phyloP scores from a whole-genome alignment of 2,329 filamentous ascomycete species.

The Daldinia eschscholtzii region DNA sequence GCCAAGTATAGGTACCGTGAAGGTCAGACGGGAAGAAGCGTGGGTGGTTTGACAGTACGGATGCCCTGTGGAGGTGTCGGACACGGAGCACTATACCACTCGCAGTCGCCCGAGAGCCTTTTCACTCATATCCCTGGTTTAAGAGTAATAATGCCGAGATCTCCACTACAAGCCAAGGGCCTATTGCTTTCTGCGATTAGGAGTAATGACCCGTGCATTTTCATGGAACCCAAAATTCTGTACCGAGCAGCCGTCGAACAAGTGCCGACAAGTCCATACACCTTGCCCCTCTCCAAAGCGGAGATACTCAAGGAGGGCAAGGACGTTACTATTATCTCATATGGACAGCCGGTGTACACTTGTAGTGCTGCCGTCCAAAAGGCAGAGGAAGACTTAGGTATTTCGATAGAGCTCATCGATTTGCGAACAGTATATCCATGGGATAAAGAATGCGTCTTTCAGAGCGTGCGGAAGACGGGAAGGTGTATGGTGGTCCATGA shows the following conservation, averaged over 20 bases:
- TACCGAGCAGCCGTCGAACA: constrained; percentile 94
- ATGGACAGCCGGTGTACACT: constrained; percentile 89
- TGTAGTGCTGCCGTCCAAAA: constrained; percentile 82
- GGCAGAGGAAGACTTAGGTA: constrained; percentile 79
- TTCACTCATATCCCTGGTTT: constrained; percentile 91
- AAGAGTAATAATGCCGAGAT: constrained; percentile 86
- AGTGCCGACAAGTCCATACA: constrained; percentile 83
- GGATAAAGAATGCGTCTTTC: constrained; percentile 84
- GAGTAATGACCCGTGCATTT: constrained; percentile 87
- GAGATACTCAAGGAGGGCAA: constrained; percentile 85
- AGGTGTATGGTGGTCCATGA: constrained; percentile 91
- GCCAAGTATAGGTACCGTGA: constrained; percentile 88
- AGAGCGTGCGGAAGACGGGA: constrained; percentile 89
- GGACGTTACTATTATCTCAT: constrained; percentile 86
- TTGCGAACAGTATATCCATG: constrained; percentile 90
- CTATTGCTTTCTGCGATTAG: constrained; percentile 81
- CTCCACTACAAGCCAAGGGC: constrained; percentile 89
- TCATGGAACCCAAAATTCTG: constrained; percentile 94
- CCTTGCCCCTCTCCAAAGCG: constrained; percentile 86
- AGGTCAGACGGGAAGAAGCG: constrained; percentile 67
- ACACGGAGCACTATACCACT: constrained; percentile 89
- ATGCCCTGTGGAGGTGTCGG: constrained; percentile 94
- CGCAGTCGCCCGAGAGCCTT: constrained; percentile 87
- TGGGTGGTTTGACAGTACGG: constrained; percentile 84
- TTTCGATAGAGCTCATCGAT: constrained; percentile 87